These are phyloP conservation scores for Mangifera indica DNA, from an alignment of 345 rosid species.

Conservation along the genomic window DNA sequence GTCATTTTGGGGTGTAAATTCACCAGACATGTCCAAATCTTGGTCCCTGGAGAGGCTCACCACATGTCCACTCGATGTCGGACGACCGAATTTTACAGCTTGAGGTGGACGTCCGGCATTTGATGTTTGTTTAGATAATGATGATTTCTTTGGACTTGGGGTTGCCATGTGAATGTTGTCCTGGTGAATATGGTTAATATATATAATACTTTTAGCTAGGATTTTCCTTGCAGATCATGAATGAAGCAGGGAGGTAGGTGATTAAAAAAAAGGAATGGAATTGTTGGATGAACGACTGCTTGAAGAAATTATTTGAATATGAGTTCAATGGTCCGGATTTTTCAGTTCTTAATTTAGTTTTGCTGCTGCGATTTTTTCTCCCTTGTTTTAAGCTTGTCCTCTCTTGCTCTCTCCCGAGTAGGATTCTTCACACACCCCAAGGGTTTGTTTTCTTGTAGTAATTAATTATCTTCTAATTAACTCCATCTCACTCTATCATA, in stretches of 20 bases:
- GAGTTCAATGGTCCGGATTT: conserved; percentile 21
- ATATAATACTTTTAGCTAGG: neutral
- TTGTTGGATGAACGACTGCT: conserved; percentile 15
- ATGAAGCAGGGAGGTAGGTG: neutral
- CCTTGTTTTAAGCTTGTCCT: conserved; percentile 45
- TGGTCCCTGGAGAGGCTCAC: conserved; percentile 74
- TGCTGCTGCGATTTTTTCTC: conserved; percentile 19
- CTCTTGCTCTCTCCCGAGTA: conserved; percentile 12
- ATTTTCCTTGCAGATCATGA: too few species aligned
- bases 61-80: conserved; percentile 69
- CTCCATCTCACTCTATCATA: too few species aligned
- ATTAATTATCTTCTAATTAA: too few species aligned
- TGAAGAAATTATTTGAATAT: conserved; percentile 13
- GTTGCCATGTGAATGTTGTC: conserved; percentile 32
- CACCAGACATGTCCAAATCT: conserved; percentile 67
- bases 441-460: neutral
- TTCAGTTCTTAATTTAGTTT: conserved; percentile 25
- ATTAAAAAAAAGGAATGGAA: conserved; percentile 11
- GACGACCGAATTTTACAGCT: conserved; percentile 56
- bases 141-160: conserved; percentile 37
- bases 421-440: neutral
- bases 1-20: conserved; percentile 64
- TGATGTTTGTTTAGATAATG: conserved; percentile 44
- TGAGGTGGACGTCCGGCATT: conserved; percentile 53
- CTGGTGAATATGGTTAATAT: neutral